Evolutionary conservation across 805 yeast genomes (phyloP), one percentile per base, ranked within the genome.

Genomic region (Cyberlindnera saturnus): DNA sequence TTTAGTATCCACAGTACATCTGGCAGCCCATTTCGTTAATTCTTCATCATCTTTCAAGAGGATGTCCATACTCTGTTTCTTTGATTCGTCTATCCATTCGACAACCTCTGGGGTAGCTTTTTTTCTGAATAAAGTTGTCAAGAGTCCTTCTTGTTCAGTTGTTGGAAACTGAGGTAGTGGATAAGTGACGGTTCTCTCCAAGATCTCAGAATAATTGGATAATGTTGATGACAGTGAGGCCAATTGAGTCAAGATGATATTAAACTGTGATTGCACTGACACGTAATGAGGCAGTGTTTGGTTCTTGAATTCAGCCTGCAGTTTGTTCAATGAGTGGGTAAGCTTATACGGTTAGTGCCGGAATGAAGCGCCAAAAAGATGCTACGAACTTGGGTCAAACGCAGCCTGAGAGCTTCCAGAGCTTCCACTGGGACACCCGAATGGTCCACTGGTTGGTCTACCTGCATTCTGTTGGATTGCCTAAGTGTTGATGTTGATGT

Each of bases 31-130:
- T 38, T 71, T 70, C n/a, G 86, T 75, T 38, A 85, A 70, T 34
- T 79, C 81, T 50, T 83, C 87, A 48, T 78, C 82, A n/a, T 63
- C 67, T 19, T 64, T 47, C n/a, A 48, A 20, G 6, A 49, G 34
- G 1, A 49, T 44, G 23, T 48, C 52, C 1, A 44, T 44, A 13
- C 62, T 51, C 13, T 56, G 50, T 34, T 63, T 65, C 34, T 57
- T 64, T 2, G 77, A 77, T 17, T 66, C 62, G 30, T 71, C 70
- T 7, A 89, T 75, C 97, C 98, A 91, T 38, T 79, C 85, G 40
- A 81, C 86, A 3, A 91, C 95, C 49, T 90, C 97, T 0, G 99
- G 98, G 10, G 86, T 67, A 39, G 83, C 82, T 59, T 90, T 91
- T 60, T 90, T 93, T 45, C 98, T 74, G 46, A 93, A 63, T 46